Evolutionary conservation across 176 grass and related monocot species (phyloP).

Genomic region (Cymbopogon citratus): DNA sequence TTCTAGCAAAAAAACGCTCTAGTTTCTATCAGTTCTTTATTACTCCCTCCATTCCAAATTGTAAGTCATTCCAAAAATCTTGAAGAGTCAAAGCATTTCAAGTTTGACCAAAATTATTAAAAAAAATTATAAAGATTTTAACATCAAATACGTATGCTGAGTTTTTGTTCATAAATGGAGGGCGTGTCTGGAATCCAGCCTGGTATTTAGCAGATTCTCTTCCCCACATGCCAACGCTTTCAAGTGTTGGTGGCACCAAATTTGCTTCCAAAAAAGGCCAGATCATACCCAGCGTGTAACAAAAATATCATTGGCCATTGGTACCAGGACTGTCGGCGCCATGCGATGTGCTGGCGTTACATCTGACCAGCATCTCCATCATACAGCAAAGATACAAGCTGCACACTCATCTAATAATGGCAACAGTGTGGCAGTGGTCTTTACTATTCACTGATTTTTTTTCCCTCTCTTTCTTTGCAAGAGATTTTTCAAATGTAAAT

Average conservation of each 20-base stretch:
- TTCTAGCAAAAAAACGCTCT: too few relatives aligned
- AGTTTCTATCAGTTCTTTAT: too few relatives aligned
- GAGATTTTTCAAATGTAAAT: background rate
- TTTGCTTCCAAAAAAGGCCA: constrained; percentile 28
- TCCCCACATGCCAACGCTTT: constrained; percentile 20
- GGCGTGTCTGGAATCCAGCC: background rate
- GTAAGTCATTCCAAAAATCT: too few relatives aligned
- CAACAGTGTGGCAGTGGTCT: background rate
- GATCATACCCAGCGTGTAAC: constrained; percentile 18
- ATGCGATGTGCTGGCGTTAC: constrained; percentile 2
- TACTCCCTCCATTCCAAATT: too few relatives aligned
- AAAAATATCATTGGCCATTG: background rate
- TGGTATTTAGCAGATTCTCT: constrained; percentile 25
- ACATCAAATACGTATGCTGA: too few relatives aligned
- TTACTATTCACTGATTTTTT: background rate
- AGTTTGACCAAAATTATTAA: too few relatives aligned
- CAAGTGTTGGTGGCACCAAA: background rate
- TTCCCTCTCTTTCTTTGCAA: background rate
- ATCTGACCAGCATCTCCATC: constrained; percentile 19
- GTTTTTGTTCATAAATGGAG: too few relatives aligned
- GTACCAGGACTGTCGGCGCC: constrained; percentile 31
- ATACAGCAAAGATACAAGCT: constrained; percentile 4
- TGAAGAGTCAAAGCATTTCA: too few relatives aligned
- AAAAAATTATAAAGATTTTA: too few relatives aligned
- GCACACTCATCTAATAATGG: constrained; percentile 3